A percentile compares a stretch with the other conserved stretches of the same genome.
Conservation (phyloP, 2,329 filamentous ascomycete genomes). For the Triangularia verruculosa region DNA sequence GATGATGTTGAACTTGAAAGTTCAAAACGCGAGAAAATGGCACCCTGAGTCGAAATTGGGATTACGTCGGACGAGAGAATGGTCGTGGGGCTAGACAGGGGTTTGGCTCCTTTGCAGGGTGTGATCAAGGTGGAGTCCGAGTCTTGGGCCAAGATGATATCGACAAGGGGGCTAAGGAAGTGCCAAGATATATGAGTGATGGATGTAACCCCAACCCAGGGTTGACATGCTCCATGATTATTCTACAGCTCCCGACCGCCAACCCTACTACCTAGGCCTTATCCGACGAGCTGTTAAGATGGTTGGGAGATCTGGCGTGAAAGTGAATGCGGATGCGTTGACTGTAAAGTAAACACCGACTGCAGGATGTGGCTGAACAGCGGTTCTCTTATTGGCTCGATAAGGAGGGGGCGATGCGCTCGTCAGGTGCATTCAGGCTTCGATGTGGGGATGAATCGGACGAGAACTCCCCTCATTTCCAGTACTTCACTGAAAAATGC, state of each 20-base stretch:
- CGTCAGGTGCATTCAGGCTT: too few species aligned
- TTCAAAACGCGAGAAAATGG: neutral
- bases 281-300: too few species aligned
- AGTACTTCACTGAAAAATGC: too few species aligned
- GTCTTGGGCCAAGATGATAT: neutral
- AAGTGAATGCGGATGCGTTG: too few species aligned
- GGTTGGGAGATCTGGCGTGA: too few species aligned
- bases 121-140: neutral
- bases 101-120: neutral
- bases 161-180: neutral
- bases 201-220: neutral
- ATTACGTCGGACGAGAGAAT: neutral
- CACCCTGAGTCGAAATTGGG: neutral
- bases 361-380: too few species aligned
- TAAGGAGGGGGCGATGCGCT: too few species aligned
- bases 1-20: neutral
- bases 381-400: too few species aligned
- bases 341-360: too few species aligned
- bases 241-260: neutral
- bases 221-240: neutral
- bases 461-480: too few species aligned
- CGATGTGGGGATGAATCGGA: too few species aligned
- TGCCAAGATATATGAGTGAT: neutral
- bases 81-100: neutral
- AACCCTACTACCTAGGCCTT: neutral